A percentile compares a stretch with the other conserved stretches of the same genome.
Evolutionary conservation across 2,329 filamentous ascomycete species (phyloP).

Genomic region (Lecanicillium sp.): DNA sequence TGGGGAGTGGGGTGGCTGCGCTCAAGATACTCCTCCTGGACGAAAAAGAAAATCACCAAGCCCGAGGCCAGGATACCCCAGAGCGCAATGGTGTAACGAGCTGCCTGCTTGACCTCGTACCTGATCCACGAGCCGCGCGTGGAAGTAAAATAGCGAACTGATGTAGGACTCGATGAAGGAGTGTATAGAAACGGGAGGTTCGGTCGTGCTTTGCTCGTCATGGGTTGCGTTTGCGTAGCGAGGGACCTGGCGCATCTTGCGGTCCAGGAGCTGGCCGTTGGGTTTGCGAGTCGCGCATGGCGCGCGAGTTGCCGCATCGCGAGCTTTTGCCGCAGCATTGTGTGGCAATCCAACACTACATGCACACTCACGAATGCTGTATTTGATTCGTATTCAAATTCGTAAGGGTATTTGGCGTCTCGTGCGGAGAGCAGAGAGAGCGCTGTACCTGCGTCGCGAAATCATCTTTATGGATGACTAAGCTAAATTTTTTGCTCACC

Average conservation of each 20-base stretch:
- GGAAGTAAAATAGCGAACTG: constrained; percentile 72
- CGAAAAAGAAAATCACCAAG: constrained; percentile 55
- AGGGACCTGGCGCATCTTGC: constrained; percentile 21
- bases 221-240: constrained; percentile 24
- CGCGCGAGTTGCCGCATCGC: constrained; percentile 28
- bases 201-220: constrained; percentile 27
- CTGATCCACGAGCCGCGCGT: constrained; percentile 65
- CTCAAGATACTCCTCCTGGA: constrained; percentile 71
- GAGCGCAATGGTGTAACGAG: constrained; percentile 60
- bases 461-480: constrained; percentile 13
- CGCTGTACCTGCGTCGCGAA: not conserved
- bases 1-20: constrained; percentile 71
- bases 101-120: constrained; percentile 62
- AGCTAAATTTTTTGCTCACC: constrained; percentile 5
- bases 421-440: no score
- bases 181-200: constrained; percentile 44
- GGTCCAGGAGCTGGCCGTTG: constrained; percentile 6
- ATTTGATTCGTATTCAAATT: not conserved
- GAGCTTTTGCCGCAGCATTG: constrained; percentile 33
- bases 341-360: not conserved
- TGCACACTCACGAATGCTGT: not conserved
- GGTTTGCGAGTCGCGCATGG: constrained; percentile 16
- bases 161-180: constrained; percentile 43
- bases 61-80: constrained; percentile 59
- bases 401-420: not conserved